Percentiles rank a stretch among this genome's conserved stretches.
phyloP scores from a whole-genome alignment of 176 grass and related monocot genomes.

The Triticum turgidum region DNA sequence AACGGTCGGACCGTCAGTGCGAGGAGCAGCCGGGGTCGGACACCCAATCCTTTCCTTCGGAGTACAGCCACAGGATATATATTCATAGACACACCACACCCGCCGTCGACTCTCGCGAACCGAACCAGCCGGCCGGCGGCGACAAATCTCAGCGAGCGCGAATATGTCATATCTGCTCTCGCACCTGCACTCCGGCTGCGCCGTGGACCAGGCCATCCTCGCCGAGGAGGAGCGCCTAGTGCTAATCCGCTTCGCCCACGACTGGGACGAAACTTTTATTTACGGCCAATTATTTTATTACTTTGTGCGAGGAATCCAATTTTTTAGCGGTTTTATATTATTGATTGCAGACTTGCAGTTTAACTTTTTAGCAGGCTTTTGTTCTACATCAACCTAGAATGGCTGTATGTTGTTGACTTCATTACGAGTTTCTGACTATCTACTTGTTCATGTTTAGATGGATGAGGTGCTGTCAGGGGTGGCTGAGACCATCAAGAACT shows the following conservation, averaged over 20 bases:
- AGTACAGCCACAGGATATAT: too few relatives aligned
- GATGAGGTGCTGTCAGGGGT: too few relatives aligned
- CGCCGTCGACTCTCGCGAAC: too few relatives aligned
- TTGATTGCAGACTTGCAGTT: not conserved
- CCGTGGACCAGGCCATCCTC: not conserved
- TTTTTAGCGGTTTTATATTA: not conserved
- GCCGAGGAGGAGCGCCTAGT: not conserved
- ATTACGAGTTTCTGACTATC: not conserved
- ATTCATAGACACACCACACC: too few relatives aligned
- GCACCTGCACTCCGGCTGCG: not conserved
- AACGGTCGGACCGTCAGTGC: too few relatives aligned
- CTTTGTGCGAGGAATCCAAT: not conserved
- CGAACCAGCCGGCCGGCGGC: too few relatives aligned
- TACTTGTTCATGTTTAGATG: too few relatives aligned
- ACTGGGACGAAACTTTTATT: not conserved
- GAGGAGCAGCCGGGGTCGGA: too few relatives aligned
- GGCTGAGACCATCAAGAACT: too few relatives aligned
- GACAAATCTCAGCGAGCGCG: too few relatives aligned
- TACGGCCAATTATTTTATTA: too few relatives aligned
- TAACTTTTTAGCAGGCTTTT: not conserved
- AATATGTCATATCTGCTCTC: not conserved
- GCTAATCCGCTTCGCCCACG: not conserved
- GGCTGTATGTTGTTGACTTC: not conserved
- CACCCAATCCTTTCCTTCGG: too few relatives aligned
- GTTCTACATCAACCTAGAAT: not conserved